Conservation (phyloP, 208 protist genomes). For the Trypanosoma rangeli region DNA sequence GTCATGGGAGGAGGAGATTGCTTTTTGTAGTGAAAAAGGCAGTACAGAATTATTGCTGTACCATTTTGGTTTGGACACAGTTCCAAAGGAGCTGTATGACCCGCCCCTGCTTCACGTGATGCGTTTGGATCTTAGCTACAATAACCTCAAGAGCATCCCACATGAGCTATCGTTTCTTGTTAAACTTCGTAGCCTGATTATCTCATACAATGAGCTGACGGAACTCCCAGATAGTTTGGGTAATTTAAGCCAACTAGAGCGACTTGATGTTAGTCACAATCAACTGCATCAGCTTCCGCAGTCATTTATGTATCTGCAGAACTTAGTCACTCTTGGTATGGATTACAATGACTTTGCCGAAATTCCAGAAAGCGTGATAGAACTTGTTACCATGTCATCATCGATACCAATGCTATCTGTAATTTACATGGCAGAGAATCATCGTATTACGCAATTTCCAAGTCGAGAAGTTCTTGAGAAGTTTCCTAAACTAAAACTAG, state of each 20-base stretch:
- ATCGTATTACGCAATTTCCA: slow-evolving; percentile 58
- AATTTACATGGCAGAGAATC: slow-evolving; percentile 81
- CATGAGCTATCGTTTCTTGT: slow-evolving; percentile 71
- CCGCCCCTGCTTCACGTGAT: slow-evolving; percentile 70
- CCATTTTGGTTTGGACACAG: slow-evolving; percentile 60
- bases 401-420: slow-evolving; percentile 37
- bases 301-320: slow-evolving; percentile 64
- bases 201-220: slow-evolving; percentile 83
- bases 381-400: slow-evolving; percentile 33
- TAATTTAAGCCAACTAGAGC: slow-evolving; percentile 58
- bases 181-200: slow-evolving; percentile 55
- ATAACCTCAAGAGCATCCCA: slow-evolving; percentile 61
- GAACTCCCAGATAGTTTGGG: slow-evolving; percentile 74
- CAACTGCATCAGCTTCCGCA: slow-evolving; percentile 54
- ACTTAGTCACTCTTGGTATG: slow-evolving; percentile 51
- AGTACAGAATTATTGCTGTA: slow-evolving; percentile 64
- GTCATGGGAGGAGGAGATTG: slow-evolving; percentile 72
- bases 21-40: slow-evolving; percentile 46
- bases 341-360: slow-evolving; percentile 85
- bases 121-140: slow-evolving; percentile 71
- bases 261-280: slow-evolving; percentile 86
- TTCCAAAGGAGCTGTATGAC: slow-evolving; percentile 70
- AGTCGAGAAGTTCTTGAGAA: slow-evolving; percentile 34
- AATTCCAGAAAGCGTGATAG: slow-evolving; percentile 67
- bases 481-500: slow-evolving; percentile 65